Percentiles rank a stretch among this genome's conserved stretches.
phyloP scores from a whole-genome alignment of 371 early-diverging fungal species.

The Mucor indicus region DNA sequence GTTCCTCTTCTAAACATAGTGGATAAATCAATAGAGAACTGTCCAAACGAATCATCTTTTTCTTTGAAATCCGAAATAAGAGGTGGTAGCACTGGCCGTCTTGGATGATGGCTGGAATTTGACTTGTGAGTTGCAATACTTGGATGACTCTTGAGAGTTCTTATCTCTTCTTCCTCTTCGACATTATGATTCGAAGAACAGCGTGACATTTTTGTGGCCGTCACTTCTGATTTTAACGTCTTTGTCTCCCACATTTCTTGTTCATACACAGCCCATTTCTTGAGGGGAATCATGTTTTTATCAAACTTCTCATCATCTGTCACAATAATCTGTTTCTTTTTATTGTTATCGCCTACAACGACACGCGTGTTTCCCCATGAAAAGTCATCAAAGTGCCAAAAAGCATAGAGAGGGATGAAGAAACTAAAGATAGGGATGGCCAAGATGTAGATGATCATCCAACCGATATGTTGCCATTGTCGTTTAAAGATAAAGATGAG shows the following conservation, averaged over 20 bases:
- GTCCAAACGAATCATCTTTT: slow-evolving; percentile 4
- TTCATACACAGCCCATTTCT: slow-evolving; percentile 76
- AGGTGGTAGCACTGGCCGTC: slow-evolving; percentile 6
- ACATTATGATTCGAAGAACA: slow-evolving; percentile 4
- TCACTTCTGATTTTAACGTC: slow-evolving; percentile 18
- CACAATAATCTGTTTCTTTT: slow-evolving; percentile 36
- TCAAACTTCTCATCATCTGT: slow-evolving; percentile 57
- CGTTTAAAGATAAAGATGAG: slow-evolving; percentile 86
- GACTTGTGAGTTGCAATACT: not conserved
- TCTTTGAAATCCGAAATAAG: slow-evolving; percentile 8
- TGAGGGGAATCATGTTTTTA: slow-evolving; percentile 56
- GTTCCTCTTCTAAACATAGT: slow-evolving; percentile 15
- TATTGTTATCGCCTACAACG: slow-evolving; percentile 71
- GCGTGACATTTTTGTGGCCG: not conserved
- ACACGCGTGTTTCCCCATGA: slow-evolving; percentile 97
- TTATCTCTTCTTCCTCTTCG: not conserved
- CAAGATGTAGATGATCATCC: slow-evolving; percentile 93
- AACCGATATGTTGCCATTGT: slow-evolving; percentile 86
- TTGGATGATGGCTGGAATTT: not conserved
- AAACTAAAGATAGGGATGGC: slow-evolving; percentile 96
- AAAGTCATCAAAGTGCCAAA: slow-evolving; percentile 99
- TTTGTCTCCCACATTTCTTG: slow-evolving; percentile 64
- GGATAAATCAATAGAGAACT: slow-evolving; percentile 29
- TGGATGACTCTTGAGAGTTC: slow-evolving; percentile 5
- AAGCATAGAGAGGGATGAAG: slow-evolving; percentile 95